A percentile compares a stretch with the other conserved stretches of the same genome.
These are phyloP conservation scores for Populus hybrid DNA, from an alignment of 441 rosid species.

Conservation along the genomic window DNA sequence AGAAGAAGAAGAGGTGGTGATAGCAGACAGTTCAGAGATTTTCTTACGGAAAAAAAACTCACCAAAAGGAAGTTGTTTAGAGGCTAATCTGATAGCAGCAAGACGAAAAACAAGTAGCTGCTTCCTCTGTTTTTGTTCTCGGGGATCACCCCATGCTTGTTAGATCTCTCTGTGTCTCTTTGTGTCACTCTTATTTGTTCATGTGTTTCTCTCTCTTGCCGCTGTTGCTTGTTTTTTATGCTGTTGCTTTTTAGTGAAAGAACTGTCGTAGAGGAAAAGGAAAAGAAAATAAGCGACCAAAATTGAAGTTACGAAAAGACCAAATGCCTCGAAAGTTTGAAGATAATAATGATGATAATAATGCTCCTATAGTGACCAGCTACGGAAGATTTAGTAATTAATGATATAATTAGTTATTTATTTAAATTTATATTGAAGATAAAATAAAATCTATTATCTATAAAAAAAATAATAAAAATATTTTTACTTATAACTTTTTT, in stretches of 20 bases:
- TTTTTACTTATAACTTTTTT: no score
- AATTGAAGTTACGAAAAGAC: not conserved
- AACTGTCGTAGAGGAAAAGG: conserved; percentile 4
- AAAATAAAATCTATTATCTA: no score
- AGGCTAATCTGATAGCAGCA: not conserved
- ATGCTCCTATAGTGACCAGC: not conserved
- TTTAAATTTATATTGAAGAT: no score
- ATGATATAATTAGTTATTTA: no score
- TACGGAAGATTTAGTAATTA: no score
- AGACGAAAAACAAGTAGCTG: conserved; percentile 11
- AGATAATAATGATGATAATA: no score
- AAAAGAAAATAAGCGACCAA: not conserved
- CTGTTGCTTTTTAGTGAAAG: conserved; percentile 13
- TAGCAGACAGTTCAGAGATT: not conserved
- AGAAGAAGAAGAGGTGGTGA: not conserved
- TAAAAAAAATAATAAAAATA: no score
- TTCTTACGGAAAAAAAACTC: not conserved
- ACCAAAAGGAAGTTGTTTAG: not conserved
- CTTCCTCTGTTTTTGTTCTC: conserved; percentile 5
- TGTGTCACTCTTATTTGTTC: not conserved
- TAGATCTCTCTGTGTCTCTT: conserved; percentile 24
- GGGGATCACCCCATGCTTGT: conserved; percentile 31
- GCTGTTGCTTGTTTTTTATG: conserved; percentile 24
- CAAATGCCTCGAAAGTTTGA: not conserved
- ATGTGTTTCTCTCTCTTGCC: not conserved